A percentile compares a stretch with the other conserved stretches of the same genome.
phyloP scores from a whole-genome alignment of 345 rosid species.

The Rhodomyrtus tomentosa region DNA sequence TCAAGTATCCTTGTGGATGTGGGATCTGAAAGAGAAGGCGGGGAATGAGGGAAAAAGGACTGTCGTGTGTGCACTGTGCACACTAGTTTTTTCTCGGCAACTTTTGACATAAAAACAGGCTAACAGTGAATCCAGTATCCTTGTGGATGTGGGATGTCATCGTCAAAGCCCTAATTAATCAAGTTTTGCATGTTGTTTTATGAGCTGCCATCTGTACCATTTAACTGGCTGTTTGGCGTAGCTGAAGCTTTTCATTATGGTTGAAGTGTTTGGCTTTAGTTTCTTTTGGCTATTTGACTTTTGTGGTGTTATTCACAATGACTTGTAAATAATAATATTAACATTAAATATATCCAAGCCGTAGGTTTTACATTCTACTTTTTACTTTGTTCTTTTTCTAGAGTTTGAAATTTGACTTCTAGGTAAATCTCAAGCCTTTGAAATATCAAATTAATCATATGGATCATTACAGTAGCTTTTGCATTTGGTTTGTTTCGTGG shows the following conservation, averaged over 20 bases:
- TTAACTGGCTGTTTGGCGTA: neutral
- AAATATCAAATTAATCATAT: neutral
- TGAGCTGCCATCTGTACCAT: neutral
- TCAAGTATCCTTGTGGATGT: neutral
- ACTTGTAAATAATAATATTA: neutral
- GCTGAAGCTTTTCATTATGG: neutral
- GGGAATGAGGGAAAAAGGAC: no score
- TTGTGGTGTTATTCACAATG: neutral
- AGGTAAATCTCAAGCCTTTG: neutral
- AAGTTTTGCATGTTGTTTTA: neutral
- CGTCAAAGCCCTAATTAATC: neutral
- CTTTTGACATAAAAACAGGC: no score
- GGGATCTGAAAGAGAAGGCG: neutral
- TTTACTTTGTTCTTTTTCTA: constrained; percentile 21
- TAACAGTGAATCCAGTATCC: neutral
- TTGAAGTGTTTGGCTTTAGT: neutral
- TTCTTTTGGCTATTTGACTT: neutral
- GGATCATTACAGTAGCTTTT: neutral
- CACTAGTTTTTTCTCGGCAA: no score
- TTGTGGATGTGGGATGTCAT: neutral
- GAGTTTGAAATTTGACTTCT: neutral
- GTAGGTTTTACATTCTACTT: constrained; percentile 50
- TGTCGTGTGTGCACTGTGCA: no score
- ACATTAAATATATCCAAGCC: neutral
- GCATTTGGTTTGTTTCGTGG: neutral